Base-by-base conservation (phyloP, 257 asterid species). In the Verbascum thapsus region DNA sequence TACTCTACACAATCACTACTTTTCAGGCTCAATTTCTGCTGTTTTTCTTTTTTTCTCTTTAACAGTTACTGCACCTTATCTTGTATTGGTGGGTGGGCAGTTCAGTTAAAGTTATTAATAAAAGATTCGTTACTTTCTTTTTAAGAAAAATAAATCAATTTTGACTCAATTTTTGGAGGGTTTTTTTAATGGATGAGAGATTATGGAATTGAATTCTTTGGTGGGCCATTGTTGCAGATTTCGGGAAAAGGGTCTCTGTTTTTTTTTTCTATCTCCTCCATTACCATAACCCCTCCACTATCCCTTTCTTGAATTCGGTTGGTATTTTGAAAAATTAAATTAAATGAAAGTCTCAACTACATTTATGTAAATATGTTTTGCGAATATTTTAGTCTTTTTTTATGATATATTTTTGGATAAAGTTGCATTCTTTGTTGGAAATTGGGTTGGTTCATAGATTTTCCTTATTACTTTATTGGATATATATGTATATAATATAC, bases 201-300 rank as follows among this genome's bases (percentile, higher is more conserved):
- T 53, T 70, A 38, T 45, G 53, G 34, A 5, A 67, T 63, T 54
- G 53, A 58, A 63, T 52, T 62, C 61, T 26, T 52, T 63, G 70
- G 83, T 78, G 87, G 90, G 70, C 70, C 87, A 75, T 19, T 49
- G 62, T 43, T 42, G 48, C 73, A 67, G 83, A 42, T 68, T 53
- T 44, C 41, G 49, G 73, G 72, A 66, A 64, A 67, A 64, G 55
- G 70, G 66, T 61, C 6, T 19, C 43, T 39, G 48, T 65, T 60
- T n/a, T n/a, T n/a, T n/a, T n/a, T n/a, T n/a, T n/a, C n/a, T 64
- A 69, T 13, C 68, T 67, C 38, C 64, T 53, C 61, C 69, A 59
- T 67, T 19, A 44, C 44, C 38, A n/a, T n/a, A n/a, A 2, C 3
- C 5, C 26, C 10, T 15, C 16, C 61, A 18, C 57, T 57, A 49